phyloP scores from a whole-genome alignment of 1,284 basidiomycete genomes.

The Tilletia setariae region DNA sequence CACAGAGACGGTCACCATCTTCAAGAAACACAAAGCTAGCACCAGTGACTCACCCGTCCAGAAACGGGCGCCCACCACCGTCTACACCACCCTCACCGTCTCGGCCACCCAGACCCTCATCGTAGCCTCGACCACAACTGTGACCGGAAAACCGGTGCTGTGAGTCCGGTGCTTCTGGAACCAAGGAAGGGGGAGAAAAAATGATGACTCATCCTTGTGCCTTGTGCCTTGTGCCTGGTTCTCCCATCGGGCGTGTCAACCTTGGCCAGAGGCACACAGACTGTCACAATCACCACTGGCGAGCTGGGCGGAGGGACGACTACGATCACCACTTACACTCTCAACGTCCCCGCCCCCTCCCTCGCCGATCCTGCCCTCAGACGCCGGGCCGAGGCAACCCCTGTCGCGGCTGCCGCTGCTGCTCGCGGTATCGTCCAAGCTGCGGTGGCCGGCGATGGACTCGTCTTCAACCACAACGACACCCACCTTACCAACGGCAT shows the following conservation, averaged over 20 bases:
- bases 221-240: no score
- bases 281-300: not conserved
- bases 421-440: no score
- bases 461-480: not conserved
- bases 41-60: no score
- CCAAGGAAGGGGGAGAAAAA: no score
- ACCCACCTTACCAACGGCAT: not conserved
- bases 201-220: no score
- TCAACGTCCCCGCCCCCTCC: constrained; percentile 8
- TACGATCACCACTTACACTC: not conserved
- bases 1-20: no score
- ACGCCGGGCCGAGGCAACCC: not conserved
- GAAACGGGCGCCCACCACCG: not conserved
- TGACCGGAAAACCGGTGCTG: no score
- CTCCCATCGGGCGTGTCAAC: no score
- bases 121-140: no score
- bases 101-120: not conserved
- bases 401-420: no score
- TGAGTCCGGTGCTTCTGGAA: no score
- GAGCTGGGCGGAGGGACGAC: not conserved
- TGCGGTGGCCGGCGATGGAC: not conserved
- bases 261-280: constrained; percentile 1
- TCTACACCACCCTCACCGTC: not conserved
- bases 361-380: not conserved
- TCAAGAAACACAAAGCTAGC: no score